These are phyloP conservation scores for Penstemon davidsonii DNA, from an alignment of 257 asterid genomes.

Conservation along the genomic window DNA sequence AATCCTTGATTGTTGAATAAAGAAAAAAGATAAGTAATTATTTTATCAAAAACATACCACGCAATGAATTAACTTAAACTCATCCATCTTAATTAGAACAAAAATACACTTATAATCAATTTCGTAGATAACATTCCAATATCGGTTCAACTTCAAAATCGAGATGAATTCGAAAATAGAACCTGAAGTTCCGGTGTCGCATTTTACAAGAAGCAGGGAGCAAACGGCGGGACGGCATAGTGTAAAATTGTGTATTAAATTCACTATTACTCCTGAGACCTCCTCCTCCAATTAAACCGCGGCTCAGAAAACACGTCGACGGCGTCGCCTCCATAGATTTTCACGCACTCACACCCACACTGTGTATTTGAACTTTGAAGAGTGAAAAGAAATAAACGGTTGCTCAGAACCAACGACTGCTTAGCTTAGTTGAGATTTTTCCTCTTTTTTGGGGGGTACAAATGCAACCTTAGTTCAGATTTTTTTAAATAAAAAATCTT, in stretches of 20 bases:
- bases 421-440: slow-evolving; percentile 25
- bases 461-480: too few species aligned
- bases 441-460: too few species aligned
- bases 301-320: slow-evolving; percentile 53
- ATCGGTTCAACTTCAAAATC: too few species aligned
- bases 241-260: slow-evolving; percentile 39
- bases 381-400: slow-evolving; percentile 36
- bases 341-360: slow-evolving; percentile 17
- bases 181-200: slow-evolving; percentile 80
- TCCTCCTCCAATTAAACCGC: slow-evolving; percentile 41
- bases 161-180: neutral
- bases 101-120: neutral
- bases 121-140: too few species aligned
- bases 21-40: neutral
- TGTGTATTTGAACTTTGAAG: slow-evolving; percentile 15
- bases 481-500: too few species aligned
- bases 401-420: slow-evolving; percentile 63
- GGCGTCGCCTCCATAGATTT: slow-evolving; percentile 64
- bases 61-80: neutral
- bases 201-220: slow-evolving; percentile 59
- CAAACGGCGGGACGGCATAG: slow-evolving; percentile 47
- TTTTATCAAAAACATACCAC: neutral
- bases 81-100: neutral
- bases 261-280: slow-evolving; percentile 33
- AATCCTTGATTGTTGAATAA: neutral